Percentiles rank a stretch among this genome's conserved stretches.
These are phyloP conservation scores for Phytopythium aichiense DNA, from an alignment of 352 stramenopile species.

Conservation along the genomic window DNA sequence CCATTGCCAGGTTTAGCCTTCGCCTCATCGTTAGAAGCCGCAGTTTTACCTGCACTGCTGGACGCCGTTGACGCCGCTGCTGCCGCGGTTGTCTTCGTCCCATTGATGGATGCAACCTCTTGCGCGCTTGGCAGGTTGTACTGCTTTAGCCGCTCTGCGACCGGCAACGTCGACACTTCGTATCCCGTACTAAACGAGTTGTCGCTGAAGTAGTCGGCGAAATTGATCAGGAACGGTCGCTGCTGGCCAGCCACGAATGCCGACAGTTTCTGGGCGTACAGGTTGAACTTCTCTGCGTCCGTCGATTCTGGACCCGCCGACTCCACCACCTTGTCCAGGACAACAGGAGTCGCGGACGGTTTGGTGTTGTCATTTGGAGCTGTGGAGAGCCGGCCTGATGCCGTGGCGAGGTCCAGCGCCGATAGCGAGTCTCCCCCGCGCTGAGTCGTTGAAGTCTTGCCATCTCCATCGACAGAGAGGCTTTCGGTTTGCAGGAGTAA, in stretches of 20 bases:
- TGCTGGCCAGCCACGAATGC: slow-evolving; percentile 67
- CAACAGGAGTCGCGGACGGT: background rate
- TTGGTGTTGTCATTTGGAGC: background rate
- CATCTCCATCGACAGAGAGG: background rate
- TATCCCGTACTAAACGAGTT: slow-evolving; percentile 83
- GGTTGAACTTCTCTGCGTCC: slow-evolving; percentile 34
- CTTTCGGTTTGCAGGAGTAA: slow-evolving; percentile 25
- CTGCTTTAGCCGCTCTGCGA: slow-evolving; percentile 56
- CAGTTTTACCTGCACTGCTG: background rate
- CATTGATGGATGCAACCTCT: background rate
- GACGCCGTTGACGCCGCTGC: background rate
- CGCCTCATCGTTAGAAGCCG: background rate
- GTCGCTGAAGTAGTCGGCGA: slow-evolving; percentile 60
- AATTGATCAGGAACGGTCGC: slow-evolving; percentile 79
- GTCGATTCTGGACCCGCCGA: slow-evolving; percentile 21
- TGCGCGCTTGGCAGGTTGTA: slow-evolving; percentile 11
- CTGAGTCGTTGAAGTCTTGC: background rate
- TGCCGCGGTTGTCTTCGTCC: background rate
- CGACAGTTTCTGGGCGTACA: slow-evolving; percentile 58
- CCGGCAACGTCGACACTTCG: slow-evolving; percentile 56
- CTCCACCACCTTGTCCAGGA: slow-evolving; percentile 19
- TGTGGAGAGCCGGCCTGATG: background rate
- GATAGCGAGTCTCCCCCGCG: slow-evolving; percentile 6
- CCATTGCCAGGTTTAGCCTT: slow-evolving; percentile 21
- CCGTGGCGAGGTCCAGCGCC: slow-evolving; percentile 14